Evolutionary conservation across 2,329 filamentous ascomycete species (phyloP).

Genomic region (Sclerotinia borealis): DNA sequence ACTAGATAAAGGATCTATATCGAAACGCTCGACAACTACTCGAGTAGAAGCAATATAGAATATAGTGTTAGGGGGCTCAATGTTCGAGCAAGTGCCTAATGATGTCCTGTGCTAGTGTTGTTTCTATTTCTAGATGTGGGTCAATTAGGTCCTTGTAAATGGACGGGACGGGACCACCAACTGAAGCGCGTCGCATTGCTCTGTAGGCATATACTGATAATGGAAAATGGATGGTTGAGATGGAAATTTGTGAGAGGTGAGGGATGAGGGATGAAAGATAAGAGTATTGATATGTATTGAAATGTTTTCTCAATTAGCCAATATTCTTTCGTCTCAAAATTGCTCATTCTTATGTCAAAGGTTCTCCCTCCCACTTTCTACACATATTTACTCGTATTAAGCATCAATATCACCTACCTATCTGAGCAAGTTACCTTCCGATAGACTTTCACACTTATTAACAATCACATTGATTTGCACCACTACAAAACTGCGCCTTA

Average conservation of each 20-base stretch:
- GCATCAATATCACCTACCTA: too few species aligned
- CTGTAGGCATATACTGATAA: not conserved
- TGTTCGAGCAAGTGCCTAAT: not conserved
- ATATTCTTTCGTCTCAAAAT: not conserved
- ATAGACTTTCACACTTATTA: not conserved
- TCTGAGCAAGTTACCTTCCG: not conserved
- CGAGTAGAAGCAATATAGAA: too few species aligned
- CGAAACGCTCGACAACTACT: not conserved
- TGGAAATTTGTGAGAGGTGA: too few species aligned
- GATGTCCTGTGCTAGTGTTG: not conserved
- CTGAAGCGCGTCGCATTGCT: not conserved
- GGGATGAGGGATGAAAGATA: not conserved
- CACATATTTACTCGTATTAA: not conserved
- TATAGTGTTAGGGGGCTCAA: not conserved
- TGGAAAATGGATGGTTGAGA: too few species aligned
- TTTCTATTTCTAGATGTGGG: constrained; percentile 1
- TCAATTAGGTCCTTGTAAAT: not conserved
- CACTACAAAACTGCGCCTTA: not conserved
- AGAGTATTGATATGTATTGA: not conserved
- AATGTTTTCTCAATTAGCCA: not conserved
- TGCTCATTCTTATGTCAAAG: not conserved
- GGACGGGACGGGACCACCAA: not conserved
- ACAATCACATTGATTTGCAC: not conserved
- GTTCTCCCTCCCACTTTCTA: not conserved
- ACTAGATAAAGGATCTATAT: not conserved